Base-by-base conservation (phyloP, 257 asterid genomes). In the Gentiana macrophylla region DNA sequence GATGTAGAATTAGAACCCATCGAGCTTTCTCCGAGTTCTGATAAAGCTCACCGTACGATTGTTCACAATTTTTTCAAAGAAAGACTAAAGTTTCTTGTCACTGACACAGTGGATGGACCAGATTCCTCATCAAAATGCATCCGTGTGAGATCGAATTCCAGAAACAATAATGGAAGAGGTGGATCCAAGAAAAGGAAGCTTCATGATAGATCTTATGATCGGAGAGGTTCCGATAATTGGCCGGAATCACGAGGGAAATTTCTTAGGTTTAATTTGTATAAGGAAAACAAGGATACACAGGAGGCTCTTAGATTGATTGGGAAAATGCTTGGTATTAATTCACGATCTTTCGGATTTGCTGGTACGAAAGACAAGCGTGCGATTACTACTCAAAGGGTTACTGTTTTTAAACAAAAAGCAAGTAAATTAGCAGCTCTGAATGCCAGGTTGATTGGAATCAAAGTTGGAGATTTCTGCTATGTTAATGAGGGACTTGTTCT, bases 261-360 rank as follows among this genome's bases (percentile, higher is more conserved):
- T 72, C 90, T 91, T 52, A 84, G 97, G 98, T 91, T 91, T 76
- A 80, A 85, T 78, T 94, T 91, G 56, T 87, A 79, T 84, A 91
- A 91, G 83, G 98, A 91, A 84, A 91, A 91, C 77, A 91, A 91
- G 82, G 98, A 91, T 58, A 91, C 97, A 53, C 96, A 87, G 67
- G 98, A 87, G 75, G 94, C 94, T 41, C 70, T 91, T 49, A 89
- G 96, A 66, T 66, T 91, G 63, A 84, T 91, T 34, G 86, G 84
- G 32, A 87, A 80, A 80, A 84, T 91, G 95, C 95, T 91, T 74
- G 95, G 97, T 64, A 57, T 79, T 76, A 94, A 91, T 96, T 84
- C 90, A 56, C 81, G 86, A 71, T 85, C 95, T 38, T 91, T 91
- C 52, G 97, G 97, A 35, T 91, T 87, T 80, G 80, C 96, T 66